Evolutionary conservation across 2,329 filamentous ascomycete species (phyloP), one percentile per base, ranked within the genome.

Genomic region (Fusarium oxysporum): DNA sequence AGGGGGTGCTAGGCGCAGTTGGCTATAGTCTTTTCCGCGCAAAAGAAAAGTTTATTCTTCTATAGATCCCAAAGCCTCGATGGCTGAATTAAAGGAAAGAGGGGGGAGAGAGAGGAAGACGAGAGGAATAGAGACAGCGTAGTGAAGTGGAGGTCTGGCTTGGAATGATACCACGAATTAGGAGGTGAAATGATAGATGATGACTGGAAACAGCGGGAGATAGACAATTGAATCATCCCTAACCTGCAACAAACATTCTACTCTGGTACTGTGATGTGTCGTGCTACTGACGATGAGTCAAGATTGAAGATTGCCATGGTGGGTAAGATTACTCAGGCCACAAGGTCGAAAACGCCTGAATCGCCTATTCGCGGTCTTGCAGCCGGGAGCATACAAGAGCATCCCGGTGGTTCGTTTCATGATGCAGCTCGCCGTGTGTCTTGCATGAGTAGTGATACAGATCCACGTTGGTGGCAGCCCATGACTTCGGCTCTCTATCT

Each of bases 151-250:
- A 66, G 43, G 66, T 70, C 51, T 68, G 76, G 45, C 47, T 74
- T 51, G 72, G 68, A 75, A 78, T 77, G 76, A 77, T 77, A 78
- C 76, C 76, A 78, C 62, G 76, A 76, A 57, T 76, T 40, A 74
- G 75, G 72, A 75, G 75, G 73, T 63, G 69, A 69, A 48, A 68
- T 65, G 71, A 68, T 57, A 56, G 67, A 60, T 37, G 65, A 37
- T 50, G 23, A 65, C 30, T 25, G 33, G 45, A 63, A 56, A 63
- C 37, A 45, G 57, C 56, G 48, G 64, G 35, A 38, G 33, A 68
- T 67, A 65, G 63, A 71, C 44, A 59, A 74, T 66, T 38, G 51
- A 62, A 58, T 61, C 38, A 38, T 45, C 41, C 58, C 64, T 53
- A 57, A 44, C 45, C 45, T 50, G 60, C 43, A 57, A 41, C 41